Evolutionary conservation across 2,329 filamentous ascomycete species (phyloP), one percentile per base, ranked within the genome.

Genomic region (Fusarium annulatum): DNA sequence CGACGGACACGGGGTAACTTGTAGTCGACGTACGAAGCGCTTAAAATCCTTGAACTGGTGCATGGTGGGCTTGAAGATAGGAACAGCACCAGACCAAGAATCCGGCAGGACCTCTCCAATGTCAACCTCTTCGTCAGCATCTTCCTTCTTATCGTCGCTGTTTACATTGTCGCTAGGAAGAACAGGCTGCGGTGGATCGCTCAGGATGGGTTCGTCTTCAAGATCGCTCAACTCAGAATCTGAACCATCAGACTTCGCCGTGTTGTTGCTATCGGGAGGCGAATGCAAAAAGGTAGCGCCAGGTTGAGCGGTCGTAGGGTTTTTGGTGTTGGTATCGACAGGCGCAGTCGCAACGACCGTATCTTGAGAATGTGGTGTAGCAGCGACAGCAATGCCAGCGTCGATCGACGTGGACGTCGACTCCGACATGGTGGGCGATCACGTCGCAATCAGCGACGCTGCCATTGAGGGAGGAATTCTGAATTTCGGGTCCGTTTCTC

Each of bases 21-120:
- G 36, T 14, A 49, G 36, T 36, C 16, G 67, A 85, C 89, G 75
- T 86, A 98, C 93, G 81, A 97, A 98, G 80, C 90, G 90, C 84
- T 96, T 93, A 83, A 99, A 99, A 84, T 96, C 94, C 79, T 91
- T 91, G 84, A 98, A 98, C 84, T 99, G 95, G 71, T 93, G 89
- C 94, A 98, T 97, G 67, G 93, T 96, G 83, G 96, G 96, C 83
- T 92, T 96, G 84, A 99, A 99, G 69, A 99, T 93, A 14, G 96
- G 96, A 41, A 99, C 93, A 71, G 91, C 93, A 71, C 95, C 95
- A 79, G 94, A 97, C 86, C 94, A 98, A 82, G 97, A 92, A 80
- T 95, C 94, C 2, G 96, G 96, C 52, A 91, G 86, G 61, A 97
- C 88, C 61, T 96, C 93, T 75, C 93, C 93, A 76, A 93, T 91